Percentiles rank a stretch among this genome's conserved stretches.
Evolutionary conservation across 2,329 filamentous ascomycete species (phyloP).

Genomic region (Polychaeton citri): DNA sequence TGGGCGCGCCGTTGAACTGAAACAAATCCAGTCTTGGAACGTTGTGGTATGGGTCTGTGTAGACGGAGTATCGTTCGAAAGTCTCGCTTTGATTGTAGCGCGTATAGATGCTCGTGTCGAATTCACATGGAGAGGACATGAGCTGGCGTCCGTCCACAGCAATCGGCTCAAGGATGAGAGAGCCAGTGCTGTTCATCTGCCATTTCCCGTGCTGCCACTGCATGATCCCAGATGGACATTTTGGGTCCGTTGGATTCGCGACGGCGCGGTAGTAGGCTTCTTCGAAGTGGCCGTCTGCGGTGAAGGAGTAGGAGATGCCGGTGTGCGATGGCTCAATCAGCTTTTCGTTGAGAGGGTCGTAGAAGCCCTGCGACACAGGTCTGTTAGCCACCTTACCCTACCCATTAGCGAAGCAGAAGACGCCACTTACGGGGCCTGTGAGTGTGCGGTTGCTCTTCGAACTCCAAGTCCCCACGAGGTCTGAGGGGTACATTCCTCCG

Average conservation of each 20-base stretch:
- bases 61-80: conserved; percentile 38
- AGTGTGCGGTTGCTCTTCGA: conserved; percentile 57
- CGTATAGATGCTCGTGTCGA: conserved; percentile 43
- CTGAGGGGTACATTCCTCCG: conserved; percentile 7
- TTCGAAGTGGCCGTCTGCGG: conserved; percentile 53
- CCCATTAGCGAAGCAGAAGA: conserved; percentile 1
- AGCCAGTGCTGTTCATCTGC: conserved; percentile 42
- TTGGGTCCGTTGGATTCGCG: conserved; percentile 43
- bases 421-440: conserved; percentile 49
- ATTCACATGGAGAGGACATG: conserved; percentile 50
- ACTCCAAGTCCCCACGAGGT: conserved; percentile 57
- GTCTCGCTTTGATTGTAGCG: conserved; percentile 53
- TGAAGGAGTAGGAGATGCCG: conserved; percentile 64
- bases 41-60: conserved; percentile 47
- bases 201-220: conserved; percentile 62
- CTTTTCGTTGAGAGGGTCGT: conserved; percentile 51
- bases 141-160: conserved; percentile 55
- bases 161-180: conserved; percentile 47
- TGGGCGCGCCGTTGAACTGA: conserved; percentile 48
- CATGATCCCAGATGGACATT: conserved; percentile 48
- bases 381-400: conserved; percentile 1
- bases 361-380: conserved; percentile 44
- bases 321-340: conserved; percentile 53
- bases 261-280: conserved; percentile 57
- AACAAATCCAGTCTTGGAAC: conserved; percentile 51